Conservation (phyloP, 805 yeast genomes). For the Candida saitoana region DNA sequence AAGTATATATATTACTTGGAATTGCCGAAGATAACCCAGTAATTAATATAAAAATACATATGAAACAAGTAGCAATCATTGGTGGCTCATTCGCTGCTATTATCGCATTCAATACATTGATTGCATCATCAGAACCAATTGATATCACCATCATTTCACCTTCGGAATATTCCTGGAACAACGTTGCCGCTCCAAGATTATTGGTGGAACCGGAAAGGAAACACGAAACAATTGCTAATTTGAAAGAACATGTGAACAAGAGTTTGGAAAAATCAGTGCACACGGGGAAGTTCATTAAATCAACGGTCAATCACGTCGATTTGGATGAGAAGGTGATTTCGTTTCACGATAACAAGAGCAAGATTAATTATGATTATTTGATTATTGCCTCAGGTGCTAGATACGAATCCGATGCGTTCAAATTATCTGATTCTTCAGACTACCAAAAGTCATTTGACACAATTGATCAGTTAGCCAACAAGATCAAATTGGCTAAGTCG, state of each 20-base stretch:
- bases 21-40: no score
- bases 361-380: constrained; percentile 26
- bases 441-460: constrained; percentile 13
- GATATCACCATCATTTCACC: constrained; percentile 24
- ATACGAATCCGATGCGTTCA: constrained; percentile 19
- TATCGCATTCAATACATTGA: constrained; percentile 20
- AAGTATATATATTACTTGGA: no score
- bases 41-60: no score
- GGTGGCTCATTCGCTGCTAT: constrained; percentile 37
- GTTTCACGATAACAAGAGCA: constrained; percentile 12
- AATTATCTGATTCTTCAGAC: constrained; percentile 17
- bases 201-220: constrained; percentile 21
- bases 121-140: constrained; percentile 10
- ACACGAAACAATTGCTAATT: constrained; percentile 14
- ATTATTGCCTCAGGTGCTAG: constrained; percentile 33
- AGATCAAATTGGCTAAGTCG: constrained; percentile 18
- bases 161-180: constrained; percentile 21
- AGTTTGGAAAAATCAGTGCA: constrained; percentile 12
- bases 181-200: constrained; percentile 30
- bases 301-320: constrained; percentile 21
- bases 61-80: constrained; percentile 22
- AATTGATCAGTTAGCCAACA: constrained; percentile 12
- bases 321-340: constrained; percentile 18
- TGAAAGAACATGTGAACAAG: constrained; percentile 16
- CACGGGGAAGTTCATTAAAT: constrained; percentile 19